A percentile compares a stretch with the other conserved stretches of the same genome.
These are phyloP conservation scores for Xerocomus amazonicus DNA, from an alignment of 1,284 basidiomycete genomes.

Conservation along the genomic window DNA sequence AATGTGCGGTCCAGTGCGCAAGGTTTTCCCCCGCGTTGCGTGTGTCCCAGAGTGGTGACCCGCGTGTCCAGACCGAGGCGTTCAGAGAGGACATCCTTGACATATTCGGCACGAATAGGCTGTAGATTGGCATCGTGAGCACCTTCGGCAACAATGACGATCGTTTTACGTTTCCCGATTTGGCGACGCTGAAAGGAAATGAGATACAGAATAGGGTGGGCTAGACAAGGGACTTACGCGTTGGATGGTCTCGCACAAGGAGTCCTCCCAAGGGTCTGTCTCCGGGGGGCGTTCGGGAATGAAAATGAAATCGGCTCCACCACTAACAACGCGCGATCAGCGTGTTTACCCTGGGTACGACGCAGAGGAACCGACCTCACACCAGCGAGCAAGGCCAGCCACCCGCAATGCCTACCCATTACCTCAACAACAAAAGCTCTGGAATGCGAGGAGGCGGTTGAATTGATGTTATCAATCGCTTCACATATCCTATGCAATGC, in stretches of 20 bases:
- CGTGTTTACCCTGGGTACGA: background rate
- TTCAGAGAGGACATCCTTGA: constrained; percentile 86
- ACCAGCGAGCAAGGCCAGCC: constrained; percentile 92
- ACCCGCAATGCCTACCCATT: constrained; percentile 98
- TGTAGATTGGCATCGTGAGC: constrained; percentile 86
- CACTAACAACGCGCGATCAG: constrained; percentile 42
- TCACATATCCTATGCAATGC: constrained; percentile 97
- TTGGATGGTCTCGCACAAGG: constrained; percentile 88
- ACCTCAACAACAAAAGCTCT: constrained; percentile 98
- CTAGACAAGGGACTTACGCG: constrained; percentile 46
- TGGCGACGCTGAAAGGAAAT: constrained; percentile 67
- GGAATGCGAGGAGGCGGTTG: constrained; percentile 93
- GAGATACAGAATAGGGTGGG: background rate
- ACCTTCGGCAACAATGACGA: constrained; percentile 97
- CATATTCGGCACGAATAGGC: constrained; percentile 86
- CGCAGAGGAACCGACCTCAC: constrained; percentile 58
- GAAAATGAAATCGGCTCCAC: constrained; percentile 96
- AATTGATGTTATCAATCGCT: constrained; percentile 96
- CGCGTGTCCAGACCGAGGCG: constrained; percentile 91
- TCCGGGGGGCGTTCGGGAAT: constrained; percentile 91
- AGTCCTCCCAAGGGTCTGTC: constrained; percentile 80
- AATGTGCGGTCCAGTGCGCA: constrained; percentile 92
- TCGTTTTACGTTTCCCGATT: constrained; percentile 94
- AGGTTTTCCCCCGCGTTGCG: constrained; percentile 91
- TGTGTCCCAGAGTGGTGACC: constrained; percentile 98